These are phyloP conservation scores for Podaxis sp. DNA, from an alignment of 768 basidiomycete species.

Conservation along the genomic window DNA sequence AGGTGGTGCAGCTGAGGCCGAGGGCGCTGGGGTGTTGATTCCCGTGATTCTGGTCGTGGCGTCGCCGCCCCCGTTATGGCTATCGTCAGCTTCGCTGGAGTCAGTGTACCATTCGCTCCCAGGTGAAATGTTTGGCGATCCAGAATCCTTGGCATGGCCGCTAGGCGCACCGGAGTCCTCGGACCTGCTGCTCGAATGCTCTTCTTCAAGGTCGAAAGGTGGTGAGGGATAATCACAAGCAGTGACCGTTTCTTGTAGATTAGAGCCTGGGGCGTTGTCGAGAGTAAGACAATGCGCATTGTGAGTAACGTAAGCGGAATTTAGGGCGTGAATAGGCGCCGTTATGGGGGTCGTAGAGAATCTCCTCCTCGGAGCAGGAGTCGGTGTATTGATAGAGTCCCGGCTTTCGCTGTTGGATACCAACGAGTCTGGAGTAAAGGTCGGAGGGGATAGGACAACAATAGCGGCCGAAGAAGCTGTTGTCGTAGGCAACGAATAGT, in stretches of 20 bases:
- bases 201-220: not conserved
- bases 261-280: not conserved
- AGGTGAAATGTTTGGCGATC: not conserved
- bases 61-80: not conserved
- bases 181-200: not conserved
- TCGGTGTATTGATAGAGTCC: not conserved
- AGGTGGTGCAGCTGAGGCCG: not conserved
- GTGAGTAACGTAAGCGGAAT: not conserved
- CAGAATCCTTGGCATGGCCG: not conserved
- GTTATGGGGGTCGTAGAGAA: not conserved
- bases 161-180: not conserved
- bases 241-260: not conserved
- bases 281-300: not conserved
- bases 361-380: not conserved
- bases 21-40: not conserved
- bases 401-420: not conserved
- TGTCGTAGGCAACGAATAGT: not conserved
- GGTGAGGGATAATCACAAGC: not conserved
- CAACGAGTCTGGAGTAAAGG: not conserved
- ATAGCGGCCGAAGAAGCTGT: not conserved
- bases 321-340: not conserved
- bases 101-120: not conserved
- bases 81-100: not conserved
- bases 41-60: not conserved
- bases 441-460: not conserved